phyloP scores from a whole-genome alignment of 2,329 filamentous ascomycete genomes.

The Aspergillus neoniger region DNA sequence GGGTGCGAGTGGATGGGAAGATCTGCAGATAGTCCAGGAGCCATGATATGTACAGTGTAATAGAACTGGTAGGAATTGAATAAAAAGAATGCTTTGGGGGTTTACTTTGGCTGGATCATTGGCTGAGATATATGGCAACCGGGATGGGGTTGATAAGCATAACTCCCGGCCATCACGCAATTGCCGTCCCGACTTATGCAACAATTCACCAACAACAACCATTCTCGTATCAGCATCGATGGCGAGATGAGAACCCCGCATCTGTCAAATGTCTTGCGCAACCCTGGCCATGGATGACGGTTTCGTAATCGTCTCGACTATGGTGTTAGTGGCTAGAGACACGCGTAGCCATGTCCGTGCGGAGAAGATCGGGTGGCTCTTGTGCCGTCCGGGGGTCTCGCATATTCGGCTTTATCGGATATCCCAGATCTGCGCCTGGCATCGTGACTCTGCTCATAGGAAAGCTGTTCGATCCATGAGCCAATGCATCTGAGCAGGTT shows the following conservation, averaged over 20 bases:
- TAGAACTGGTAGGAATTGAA: no score
- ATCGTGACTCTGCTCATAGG: no score
- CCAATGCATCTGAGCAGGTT: no score
- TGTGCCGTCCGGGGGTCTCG: no score
- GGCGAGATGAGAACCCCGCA: background rate
- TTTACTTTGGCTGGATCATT: no score
- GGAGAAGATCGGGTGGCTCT: background rate
- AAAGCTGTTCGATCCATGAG: no score
- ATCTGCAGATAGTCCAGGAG: background rate
- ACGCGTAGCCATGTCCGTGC: background rate
- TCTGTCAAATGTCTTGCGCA: background rate
- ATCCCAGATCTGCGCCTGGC: no score
- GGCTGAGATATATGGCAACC: background rate
- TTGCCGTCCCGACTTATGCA: background rate
- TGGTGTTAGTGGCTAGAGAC: background rate
- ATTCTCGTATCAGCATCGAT: background rate
- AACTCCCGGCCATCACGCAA: background rate
- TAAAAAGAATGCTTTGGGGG: no score
- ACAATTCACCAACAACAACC: background rate
- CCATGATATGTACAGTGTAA: background rate
- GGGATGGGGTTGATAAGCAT: background rate
- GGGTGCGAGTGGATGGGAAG: slow-evolving; percentile 5
- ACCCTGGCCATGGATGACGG: background rate
- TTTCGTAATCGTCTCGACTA: background rate
- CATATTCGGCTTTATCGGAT: no score